phyloP scores from a whole-genome alignment of 495 filamentous ascomycete species.

The Xylaria castorea region DNA sequence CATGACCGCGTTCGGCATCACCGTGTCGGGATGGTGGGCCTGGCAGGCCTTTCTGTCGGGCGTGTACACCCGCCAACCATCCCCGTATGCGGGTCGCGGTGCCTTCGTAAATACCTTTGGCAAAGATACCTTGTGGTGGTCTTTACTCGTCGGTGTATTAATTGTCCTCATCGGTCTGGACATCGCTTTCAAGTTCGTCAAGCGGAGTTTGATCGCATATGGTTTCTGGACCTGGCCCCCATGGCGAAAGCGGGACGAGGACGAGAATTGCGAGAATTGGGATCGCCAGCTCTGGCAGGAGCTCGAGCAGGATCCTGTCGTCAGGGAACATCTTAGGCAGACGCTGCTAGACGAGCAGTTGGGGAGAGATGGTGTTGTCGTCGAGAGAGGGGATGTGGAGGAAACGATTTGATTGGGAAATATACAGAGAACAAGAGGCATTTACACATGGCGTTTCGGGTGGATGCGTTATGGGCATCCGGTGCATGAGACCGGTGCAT shows the following conservation, averaged over 20 bases:
- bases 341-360: conserved; percentile 8
- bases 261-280: conserved; percentile 49
- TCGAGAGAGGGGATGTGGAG: background rate
- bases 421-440: background rate
- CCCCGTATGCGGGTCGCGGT: conserved; percentile 71
- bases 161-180: conserved; percentile 44
- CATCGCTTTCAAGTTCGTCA: conserved; percentile 43
- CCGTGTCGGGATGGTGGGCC: conserved; percentile 56
- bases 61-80: conserved; percentile 65
- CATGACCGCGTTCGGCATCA: conserved; percentile 65
- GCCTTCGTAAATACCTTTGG: conserved; percentile 74
- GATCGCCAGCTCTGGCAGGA: conserved; percentile 56
- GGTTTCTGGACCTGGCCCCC: conserved; percentile 47
- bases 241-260: conserved; percentile 29
- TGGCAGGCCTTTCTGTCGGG: conserved; percentile 80
- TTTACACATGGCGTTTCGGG: conserved; percentile 18
- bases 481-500: conserved; percentile 2
- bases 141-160: conserved; percentile 60
- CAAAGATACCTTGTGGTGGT: conserved; percentile 77
- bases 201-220: conserved; percentile 43
- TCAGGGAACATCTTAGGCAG: conserved; percentile 30
- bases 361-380: background rate
- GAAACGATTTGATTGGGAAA: background rate
- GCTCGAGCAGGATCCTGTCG: conserved; percentile 48
- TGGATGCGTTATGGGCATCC: background rate